These are phyloP conservation scores for Rhynchospora breviuscula DNA, from an alignment of 176 grass and related monocot genomes.

Conservation along the genomic window DNA sequence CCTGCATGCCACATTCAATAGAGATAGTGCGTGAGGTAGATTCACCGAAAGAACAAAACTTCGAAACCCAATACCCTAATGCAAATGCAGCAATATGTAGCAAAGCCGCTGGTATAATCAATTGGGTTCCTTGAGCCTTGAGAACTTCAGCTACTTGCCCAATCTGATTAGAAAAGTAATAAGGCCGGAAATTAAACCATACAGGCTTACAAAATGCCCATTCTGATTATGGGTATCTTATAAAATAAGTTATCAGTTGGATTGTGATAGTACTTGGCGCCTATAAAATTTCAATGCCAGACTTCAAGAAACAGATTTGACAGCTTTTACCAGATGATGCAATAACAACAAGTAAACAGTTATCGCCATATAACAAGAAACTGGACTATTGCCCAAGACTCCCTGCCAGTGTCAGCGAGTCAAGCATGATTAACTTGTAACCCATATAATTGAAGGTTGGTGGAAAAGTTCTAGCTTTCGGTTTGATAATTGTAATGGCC, in stretches of 20 bases:
- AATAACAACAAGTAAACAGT: neutral
- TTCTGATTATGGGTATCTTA: neutral
- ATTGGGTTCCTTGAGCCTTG: slow-evolving; percentile 74
- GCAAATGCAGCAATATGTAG: slow-evolving; percentile 80
- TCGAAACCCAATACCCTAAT: slow-evolving; percentile 79
- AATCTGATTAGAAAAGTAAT: slow-evolving; percentile 42
- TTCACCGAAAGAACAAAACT: slow-evolving; percentile 64
- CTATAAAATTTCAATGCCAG: neutral
- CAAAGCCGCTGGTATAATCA: slow-evolving; percentile 74
- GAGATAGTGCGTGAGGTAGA: slow-evolving; percentile 93
- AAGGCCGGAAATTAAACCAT: neutral
- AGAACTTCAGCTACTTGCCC: slow-evolving; percentile 88
- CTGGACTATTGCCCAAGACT: neutral
- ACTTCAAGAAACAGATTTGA: neutral
- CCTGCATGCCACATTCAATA: slow-evolving; percentile 99
- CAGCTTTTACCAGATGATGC: neutral
- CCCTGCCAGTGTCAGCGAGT: neutral
- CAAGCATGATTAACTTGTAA: neutral
- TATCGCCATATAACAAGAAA: neutral
- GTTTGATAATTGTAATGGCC: neutral
- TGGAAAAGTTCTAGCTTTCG: neutral
- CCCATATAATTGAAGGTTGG: neutral
- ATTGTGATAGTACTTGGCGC: neutral
- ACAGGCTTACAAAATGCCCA: neutral
- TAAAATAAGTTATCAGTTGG: neutral